phyloP scores from a whole-genome alignment of 2,329 filamentous ascomycete species.

The Passalora sequoiae region DNA sequence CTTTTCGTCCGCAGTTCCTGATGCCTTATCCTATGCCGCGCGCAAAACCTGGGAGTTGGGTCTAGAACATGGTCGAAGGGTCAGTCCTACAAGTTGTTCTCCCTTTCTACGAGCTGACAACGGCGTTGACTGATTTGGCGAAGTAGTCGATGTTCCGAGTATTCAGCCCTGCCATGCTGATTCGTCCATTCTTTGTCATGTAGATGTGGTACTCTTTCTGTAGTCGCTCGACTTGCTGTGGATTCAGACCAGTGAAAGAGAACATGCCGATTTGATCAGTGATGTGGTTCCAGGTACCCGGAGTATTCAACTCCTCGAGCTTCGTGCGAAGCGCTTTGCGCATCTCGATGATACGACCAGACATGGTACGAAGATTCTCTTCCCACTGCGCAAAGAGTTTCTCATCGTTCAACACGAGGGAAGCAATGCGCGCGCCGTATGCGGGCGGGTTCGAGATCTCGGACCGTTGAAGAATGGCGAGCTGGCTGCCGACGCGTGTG shows the following conservation, averaged over 20 bases:
- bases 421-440: slow-evolving; percentile 86
- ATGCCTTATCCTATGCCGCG: not conserved
- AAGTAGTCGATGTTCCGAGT: slow-evolving; percentile 89
- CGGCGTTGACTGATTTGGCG: slow-evolving; percentile 79
- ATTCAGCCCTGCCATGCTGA: slow-evolving; percentile 98
- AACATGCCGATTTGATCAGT: slow-evolving; percentile 99
- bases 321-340: slow-evolving; percentile 69
- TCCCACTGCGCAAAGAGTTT: slow-evolving; percentile 86
- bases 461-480: slow-evolving; percentile 89
- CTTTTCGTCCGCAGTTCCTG: not conserved
- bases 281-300: slow-evolving; percentile 93
- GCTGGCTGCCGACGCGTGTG: slow-evolving; percentile 70
- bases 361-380: slow-evolving; percentile 86
- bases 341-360: slow-evolving; percentile 91
- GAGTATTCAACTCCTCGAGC: slow-evolving; percentile 78
- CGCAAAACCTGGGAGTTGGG: not conserved
- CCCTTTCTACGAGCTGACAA: slow-evolving; percentile 52
- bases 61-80: not conserved
- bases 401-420: slow-evolving; percentile 75
- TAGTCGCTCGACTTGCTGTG: slow-evolving; percentile 67
- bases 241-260: slow-evolving; percentile 77
- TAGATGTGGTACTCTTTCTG: slow-evolving; percentile 70
- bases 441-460: slow-evolving; percentile 97
- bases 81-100: not conserved
- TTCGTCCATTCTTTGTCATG: slow-evolving; percentile 96